Percentiles rank a stretch among this genome's conserved stretches.
These are phyloP conservation scores for Macrolepiota albuminosa DNA, from an alignment of 768 basidiomycete genomes.

Conservation along the genomic window DNA sequence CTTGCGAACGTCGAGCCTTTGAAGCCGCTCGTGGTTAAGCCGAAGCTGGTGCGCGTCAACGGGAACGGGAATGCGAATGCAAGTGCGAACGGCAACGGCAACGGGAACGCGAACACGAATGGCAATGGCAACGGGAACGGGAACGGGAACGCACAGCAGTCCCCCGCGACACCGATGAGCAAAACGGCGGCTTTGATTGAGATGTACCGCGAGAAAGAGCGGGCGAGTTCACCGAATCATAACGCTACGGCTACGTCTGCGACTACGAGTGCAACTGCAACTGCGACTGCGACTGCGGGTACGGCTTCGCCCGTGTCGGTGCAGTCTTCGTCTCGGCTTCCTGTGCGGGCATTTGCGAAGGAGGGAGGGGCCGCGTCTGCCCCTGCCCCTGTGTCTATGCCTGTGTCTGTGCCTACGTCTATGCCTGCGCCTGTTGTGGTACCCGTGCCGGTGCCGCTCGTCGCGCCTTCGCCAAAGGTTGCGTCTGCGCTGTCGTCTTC, in stretches of 20 bases:
- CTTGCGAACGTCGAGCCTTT: neutral
- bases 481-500: constrained; percentile 18
- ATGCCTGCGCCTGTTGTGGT: neutral
- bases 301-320: neutral
- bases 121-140: neutral
- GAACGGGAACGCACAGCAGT: neutral
- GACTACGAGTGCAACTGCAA: too few species aligned
- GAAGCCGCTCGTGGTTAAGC: neutral
- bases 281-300: too few species aligned
- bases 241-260: neutral
- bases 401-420: neutral
- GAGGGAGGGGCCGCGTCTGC: constrained; percentile 10
- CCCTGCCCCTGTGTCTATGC: neutral
- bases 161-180: constrained; percentile 28
- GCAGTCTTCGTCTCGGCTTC: constrained; percentile 27
- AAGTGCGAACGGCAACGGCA: neutral
- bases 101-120: too few species aligned
- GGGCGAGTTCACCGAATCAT: constrained; percentile 32
- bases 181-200: constrained; percentile 79
- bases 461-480: constrained; percentile 22
- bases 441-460: constrained; percentile 18
- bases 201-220: constrained; percentile 78
- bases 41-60: neutral
- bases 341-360: constrained; percentile 29
- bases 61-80: neutral